Base-by-base conservation (phyloP, 192 early-diverging fungal species). In the Coemansia sp. region DNA sequence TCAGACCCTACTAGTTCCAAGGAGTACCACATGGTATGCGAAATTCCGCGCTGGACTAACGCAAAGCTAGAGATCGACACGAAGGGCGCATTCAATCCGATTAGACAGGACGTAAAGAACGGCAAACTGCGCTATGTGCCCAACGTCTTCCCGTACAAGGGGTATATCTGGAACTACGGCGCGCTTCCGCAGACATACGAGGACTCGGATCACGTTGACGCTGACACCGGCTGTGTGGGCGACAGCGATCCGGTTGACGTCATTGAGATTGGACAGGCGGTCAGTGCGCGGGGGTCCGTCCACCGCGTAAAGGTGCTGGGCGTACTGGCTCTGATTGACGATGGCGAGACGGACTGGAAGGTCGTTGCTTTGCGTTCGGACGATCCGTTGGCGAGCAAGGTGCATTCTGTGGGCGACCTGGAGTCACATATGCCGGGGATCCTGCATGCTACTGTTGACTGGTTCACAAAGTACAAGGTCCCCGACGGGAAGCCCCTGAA, bases 161-260 rank as follows among this genome's bases (percentile, higher is more conserved):
- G 97, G 63, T 99, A 99, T 85, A 98, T 99, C 81, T 99, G 97
- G 97, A 99, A 99, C 95, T 98, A 99, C 76, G 97, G 97, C 74
- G 96, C 96, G 66, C 87, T 99, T 71, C 97, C 97, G 56, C 97
- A 99, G 88, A 99, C 97, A 50, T 99, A 93, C 93, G 97, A 99
- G 86, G 97, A 99, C 76, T 96, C 97, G 49, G 89, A 75, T 70
- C 85, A 87, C 65, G 76, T 76, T 53, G 90, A 96, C 85, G 83
- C 90, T 61, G 95, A 96, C 76, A 99, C 97, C 72, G 93, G 93
- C 85, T 90, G 89, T 61, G 87, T 85, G 58, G 97, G 97, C 69
- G 97, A 99, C 85, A 94, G 95, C 76, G 97, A 99, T 80, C 97
- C 97, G 9, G 70, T 99, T 56, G 97, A 99, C 80, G 96, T 98